A percentile compares a stretch with the other conserved stretches of the same genome.
Conservation (phyloP, 768 basidiomycete species). For the Ramaria rubella region DNA sequence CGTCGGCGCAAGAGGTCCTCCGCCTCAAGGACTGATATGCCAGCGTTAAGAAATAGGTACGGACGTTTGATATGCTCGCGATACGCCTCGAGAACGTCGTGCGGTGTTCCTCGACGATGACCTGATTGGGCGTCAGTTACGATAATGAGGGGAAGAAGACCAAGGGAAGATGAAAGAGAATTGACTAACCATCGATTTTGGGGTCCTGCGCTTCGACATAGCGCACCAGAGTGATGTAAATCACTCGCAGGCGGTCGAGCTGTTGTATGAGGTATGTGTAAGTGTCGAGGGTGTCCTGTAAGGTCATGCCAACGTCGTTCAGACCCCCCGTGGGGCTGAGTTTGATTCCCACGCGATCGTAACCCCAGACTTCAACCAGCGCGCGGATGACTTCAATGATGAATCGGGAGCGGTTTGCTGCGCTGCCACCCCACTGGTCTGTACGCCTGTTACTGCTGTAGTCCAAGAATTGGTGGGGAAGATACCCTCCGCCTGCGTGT, state of each 20-base stretch:
- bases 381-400: conserved; percentile 27
- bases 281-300: conserved; percentile 8
- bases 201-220: background rate
- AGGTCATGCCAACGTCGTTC: conserved; percentile 18
- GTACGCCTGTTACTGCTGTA: conserved; percentile 29
- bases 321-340: conserved; percentile 22
- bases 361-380: conserved; percentile 19
- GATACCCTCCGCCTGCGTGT: conserved; percentile 20
- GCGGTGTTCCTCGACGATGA: conserved; percentile 28
- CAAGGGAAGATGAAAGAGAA: background rate
- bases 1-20: conserved; percentile 29
- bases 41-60: conserved; percentile 32
- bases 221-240: conserved; percentile 5
- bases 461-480: conserved; percentile 28
- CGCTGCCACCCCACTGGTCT: conserved; percentile 29
- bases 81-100: conserved; percentile 37
- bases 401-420: conserved; percentile 30
- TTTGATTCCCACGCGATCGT: conserved; percentile 24
- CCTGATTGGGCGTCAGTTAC: conserved; percentile 18
- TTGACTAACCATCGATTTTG: conserved; percentile 3
- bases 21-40: conserved; percentile 33
- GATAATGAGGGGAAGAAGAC: background rate
- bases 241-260: conserved; percentile 1
- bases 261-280: conserved; percentile 5
- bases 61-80: conserved; percentile 28